Base-by-base conservation (phyloP, 1,284 basidiomycete species). In the Malassezia pachydermatis region DNA sequence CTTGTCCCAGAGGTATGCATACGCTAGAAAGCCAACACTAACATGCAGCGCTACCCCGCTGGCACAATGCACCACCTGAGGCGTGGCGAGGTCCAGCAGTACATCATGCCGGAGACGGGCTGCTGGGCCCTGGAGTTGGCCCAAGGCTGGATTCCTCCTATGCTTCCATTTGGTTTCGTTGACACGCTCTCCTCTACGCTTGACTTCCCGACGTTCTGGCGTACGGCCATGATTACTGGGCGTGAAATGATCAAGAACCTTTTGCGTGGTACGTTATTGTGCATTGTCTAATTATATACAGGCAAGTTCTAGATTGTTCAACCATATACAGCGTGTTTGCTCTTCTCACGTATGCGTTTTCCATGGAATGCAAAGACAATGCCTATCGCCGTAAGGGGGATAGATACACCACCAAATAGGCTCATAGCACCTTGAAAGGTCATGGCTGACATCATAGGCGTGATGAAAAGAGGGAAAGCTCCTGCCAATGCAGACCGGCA, bases 91-190 rank as follows among this genome's bases (percentile, higher is more conserved):
- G 84, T 83, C 45, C 95, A 94, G 77, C 94, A 98, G 74, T 98
- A 98, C 76, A 88, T 88, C 74, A 92, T 96, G 85, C 86, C 87
- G 63, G 81, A 89, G 59, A 86, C 86, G 10, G 68, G 68, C 13
- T 90, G 86, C 71, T 98, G 87, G 75, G 92, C 92, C 3, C 76
- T 98, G 58, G 92, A 98, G 74, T 88, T 94, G 62, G 92, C 90
- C 36, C 76, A 84, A 72, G 48, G 64, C 32, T 75, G 73, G 74
- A 75, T 75, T 42, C 75, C 74, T 7, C 72, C 70, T 22, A 76
- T 75, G 75, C 56, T 76, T 28, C 89, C 90, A 0, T 95, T 98
- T 61, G 92, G 92, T 0, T 79, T 90, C 34, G 83, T 84, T 16
- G 94, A 98, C 72, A 78, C 78, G 5, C 59, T 96, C 46, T 81